Base-by-base conservation (phyloP, 768 basidiomycete genomes). In the Xerocomellus amylosporus region DNA sequence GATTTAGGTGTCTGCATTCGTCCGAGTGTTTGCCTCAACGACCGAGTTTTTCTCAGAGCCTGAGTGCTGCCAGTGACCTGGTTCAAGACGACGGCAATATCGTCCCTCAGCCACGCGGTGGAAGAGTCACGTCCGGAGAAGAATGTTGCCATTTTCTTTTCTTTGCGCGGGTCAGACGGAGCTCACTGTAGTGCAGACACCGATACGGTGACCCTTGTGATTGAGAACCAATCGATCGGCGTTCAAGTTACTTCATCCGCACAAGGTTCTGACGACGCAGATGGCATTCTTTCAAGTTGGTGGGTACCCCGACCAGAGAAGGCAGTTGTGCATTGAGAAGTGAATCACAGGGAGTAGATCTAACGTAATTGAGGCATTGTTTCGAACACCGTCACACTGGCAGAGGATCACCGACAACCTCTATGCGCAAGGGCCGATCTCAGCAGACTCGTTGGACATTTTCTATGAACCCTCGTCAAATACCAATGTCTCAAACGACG, bases 201-300 rank as follows among this genome's bases (percentile, higher is more conserved):
- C 51, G 82, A 84, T 56, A 69, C 71, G 47, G 78, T 83, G 38
- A 71, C 78, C 2, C 75, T 81, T 31, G 73, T 77, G 28, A 77
- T 81, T 54, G 60, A 72, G 57, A 71, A 76, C 33, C 79, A 81
- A 60, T 76, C 73, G 13, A 78, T 80, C 47, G 80, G 78, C 37
- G n/a, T n/a, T n/a, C n/a, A n/a, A n/a, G 76, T 81, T 26, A 76
- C 77, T 28, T 73, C 71, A 14, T 62, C 61, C n/a, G 65, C 77
- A 1, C 64, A 68, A 55, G 79, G 79, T 30, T 80, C 80, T 61
- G 50, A 62, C 28, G 79, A 61, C 44, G 73, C 79, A 17, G 81
- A 84, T 56, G 82, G 83, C 8, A 80, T 82, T 54, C 66, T 84
- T n/a, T n/a, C n/a, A n/a, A n/a, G n/a, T 37, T 81, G 81, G 75